These are phyloP conservation scores for Gaeumannomyces tritici DNA, from an alignment of 2,329 filamentous ascomycete species.

Conservation along the genomic window DNA sequence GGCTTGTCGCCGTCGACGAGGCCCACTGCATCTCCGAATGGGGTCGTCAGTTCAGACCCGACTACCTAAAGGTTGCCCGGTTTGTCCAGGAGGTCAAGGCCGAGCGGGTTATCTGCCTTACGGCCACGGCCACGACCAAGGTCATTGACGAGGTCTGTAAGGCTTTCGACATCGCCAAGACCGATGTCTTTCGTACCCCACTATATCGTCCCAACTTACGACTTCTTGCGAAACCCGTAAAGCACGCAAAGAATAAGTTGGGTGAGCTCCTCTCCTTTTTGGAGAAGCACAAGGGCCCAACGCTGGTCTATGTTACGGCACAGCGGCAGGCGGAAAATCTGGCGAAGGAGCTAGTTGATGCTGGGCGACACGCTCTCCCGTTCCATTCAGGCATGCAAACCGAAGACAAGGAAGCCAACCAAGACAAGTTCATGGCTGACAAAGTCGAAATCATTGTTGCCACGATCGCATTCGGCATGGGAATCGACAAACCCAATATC, in stretches of 20 bases:
- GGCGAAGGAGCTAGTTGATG: slow-evolving; percentile 15
- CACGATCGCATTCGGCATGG: slow-evolving; percentile 52
- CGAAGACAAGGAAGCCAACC: slow-evolving; percentile 31
- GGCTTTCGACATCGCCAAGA: slow-evolving; percentile 59
- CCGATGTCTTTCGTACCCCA: slow-evolving; percentile 67
- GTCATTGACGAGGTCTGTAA: slow-evolving; percentile 74
- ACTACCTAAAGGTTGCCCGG: slow-evolving; percentile 74
- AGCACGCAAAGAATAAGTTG: slow-evolving; percentile 27
- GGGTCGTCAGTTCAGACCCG: slow-evolving; percentile 91
- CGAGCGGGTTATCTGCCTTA: slow-evolving; percentile 86
- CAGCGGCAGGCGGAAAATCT: slow-evolving; percentile 39
- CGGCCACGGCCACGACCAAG: slow-evolving; percentile 75
- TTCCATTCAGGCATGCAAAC: slow-evolving; percentile 43
- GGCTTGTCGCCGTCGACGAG: slow-evolving; percentile 83
- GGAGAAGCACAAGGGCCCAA: slow-evolving; percentile 38
- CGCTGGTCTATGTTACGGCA: slow-evolving; percentile 51
- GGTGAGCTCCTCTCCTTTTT: slow-evolving; percentile 38
- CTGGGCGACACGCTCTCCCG: slow-evolving; percentile 24
- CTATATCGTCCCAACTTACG: slow-evolving; percentile 80
- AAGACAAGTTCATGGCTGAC: slow-evolving; percentile 41
- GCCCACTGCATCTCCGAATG: slow-evolving; percentile 97
- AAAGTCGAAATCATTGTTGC: slow-evolving; percentile 36
- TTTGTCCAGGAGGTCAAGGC: slow-evolving; percentile 73
- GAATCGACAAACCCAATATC: slow-evolving; percentile 46
- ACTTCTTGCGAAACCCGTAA: slow-evolving; percentile 29